Evolutionary conservation across 2,329 filamentous ascomycete genomes (phyloP).

Genomic region (Aspergillus transmontanensis): DNA sequence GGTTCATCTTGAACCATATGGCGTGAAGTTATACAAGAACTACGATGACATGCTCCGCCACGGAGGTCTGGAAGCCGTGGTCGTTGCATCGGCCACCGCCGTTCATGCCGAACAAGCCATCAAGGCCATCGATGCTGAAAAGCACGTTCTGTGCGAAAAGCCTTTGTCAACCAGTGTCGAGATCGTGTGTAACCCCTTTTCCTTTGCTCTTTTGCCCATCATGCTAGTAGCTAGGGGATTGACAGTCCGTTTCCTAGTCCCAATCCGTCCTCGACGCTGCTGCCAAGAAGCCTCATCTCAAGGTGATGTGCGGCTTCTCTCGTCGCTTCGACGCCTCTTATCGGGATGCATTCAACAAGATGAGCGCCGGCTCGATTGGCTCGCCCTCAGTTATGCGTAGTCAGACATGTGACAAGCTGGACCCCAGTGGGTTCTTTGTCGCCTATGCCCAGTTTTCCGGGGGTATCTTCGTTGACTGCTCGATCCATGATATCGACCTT

Average conservation of each 20-base stretch:
- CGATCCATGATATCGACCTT: conserved; percentile 70
- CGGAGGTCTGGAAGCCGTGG: conserved; percentile 57
- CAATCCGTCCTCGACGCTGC: conserved; percentile 63
- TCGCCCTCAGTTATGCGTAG: conserved; percentile 62
- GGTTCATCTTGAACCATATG: conserved; percentile 53
- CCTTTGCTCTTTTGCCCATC: background rate
- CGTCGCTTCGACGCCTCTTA: conserved; percentile 69
- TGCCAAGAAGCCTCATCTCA: conserved; percentile 58
- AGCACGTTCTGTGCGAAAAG: conserved; percentile 62
- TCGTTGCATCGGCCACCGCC: conserved; percentile 58
- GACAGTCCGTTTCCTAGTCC: conserved; percentile 44
- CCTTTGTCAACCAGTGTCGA: conserved; percentile 58
- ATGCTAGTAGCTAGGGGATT: background rate
- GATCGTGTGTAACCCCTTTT: conserved; percentile 47
- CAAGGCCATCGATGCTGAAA: conserved; percentile 56
- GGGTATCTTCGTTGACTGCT: conserved; percentile 72
- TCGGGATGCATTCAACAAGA: conserved; percentile 59
- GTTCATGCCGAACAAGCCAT: conserved; percentile 61
- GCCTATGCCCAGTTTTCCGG: conserved; percentile 66
- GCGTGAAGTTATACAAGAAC: conserved; percentile 55
- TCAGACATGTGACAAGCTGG: conserved; percentile 69
- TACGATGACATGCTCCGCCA: conserved; percentile 62
- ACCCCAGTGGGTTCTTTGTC: conserved; percentile 69
- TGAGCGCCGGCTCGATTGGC: conserved; percentile 59
- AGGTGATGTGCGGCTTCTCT: conserved; percentile 69